Evolutionary conservation across 129 eudicot genomes (phyloP).

Genomic region (Artemisia tridentata): DNA sequence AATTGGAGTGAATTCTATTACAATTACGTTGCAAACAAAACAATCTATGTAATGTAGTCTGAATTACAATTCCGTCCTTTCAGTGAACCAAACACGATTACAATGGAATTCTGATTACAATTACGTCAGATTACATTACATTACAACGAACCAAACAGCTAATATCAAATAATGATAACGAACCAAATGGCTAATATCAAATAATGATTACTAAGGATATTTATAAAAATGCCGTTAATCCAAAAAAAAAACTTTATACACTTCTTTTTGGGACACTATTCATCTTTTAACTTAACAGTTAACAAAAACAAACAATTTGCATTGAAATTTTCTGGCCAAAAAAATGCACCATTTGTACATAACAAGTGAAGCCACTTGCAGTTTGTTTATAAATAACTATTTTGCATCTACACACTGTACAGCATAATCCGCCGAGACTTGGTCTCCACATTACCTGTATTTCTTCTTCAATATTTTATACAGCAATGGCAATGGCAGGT

Average conservation of each 20-base stretch:
- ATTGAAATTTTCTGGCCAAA: slow-evolving; percentile 13
- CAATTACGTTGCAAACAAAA: no score
- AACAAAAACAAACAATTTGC: background rate
- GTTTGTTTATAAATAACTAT: slow-evolving; percentile 11
- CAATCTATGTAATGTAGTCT: no score
- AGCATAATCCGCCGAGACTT: background rate
- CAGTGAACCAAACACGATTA: no score
- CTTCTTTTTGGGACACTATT: no score
- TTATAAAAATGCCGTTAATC: background rate
- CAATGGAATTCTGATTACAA: no score
- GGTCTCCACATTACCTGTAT: background rate
- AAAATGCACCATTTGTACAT: slow-evolving; percentile 11
- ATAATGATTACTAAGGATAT: no score
- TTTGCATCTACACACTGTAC: slow-evolving; percentile 31
- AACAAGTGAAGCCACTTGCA: slow-evolving; percentile 20
- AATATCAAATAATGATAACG: no score
- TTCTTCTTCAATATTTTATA: slow-evolving; percentile 1
- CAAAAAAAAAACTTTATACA: background rate
- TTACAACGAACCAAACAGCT: no score
- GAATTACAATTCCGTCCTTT: no score
- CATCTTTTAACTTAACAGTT: background rate
- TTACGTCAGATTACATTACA: no score
- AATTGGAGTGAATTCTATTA: no score
- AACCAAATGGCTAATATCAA: no score
- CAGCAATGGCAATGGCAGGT: background rate